phyloP scores from a whole-genome alignment of 2,329 filamentous ascomycete species.

The Pseudofabraea citricarpa region DNA sequence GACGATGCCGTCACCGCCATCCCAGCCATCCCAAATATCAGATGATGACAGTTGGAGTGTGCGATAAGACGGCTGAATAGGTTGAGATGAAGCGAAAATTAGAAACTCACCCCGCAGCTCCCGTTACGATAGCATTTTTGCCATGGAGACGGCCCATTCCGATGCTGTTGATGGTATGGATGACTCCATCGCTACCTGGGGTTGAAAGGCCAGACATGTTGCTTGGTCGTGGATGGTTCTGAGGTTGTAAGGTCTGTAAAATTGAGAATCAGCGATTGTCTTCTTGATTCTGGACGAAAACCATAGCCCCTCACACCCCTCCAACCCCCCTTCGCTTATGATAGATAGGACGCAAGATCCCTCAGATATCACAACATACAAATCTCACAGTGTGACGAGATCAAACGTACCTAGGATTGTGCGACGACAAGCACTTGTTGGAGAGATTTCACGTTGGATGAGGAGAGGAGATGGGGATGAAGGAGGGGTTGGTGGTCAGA shows the following conservation, averaged over 20 bases:
- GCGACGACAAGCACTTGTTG: not conserved
- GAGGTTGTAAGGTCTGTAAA: too few species aligned
- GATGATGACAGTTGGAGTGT: too few species aligned
- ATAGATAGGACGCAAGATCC: too few species aligned
- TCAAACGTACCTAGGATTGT: not conserved
- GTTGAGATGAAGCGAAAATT: constrained; percentile 6
- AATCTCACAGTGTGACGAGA: too few species aligned
- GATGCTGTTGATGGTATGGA: constrained; percentile 29
- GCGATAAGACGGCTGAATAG: too few species aligned
- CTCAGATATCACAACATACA: too few species aligned
- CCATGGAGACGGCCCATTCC: constrained; percentile 29
- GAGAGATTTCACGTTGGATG: not conserved
- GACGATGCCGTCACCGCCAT: not conserved
- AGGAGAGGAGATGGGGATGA: not conserved
- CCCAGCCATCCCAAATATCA: too few species aligned
- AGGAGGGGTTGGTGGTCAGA: not conserved
- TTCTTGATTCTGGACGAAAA: too few species aligned
- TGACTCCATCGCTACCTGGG: constrained; percentile 11
- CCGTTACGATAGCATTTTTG: constrained; percentile 53
- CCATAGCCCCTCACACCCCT: too few species aligned
- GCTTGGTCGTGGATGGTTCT: too few species aligned
- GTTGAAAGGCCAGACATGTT: not conserved
- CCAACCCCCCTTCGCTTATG: constrained; percentile 12
- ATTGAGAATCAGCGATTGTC: too few species aligned
- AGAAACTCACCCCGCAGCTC: constrained; percentile 58